Conservation (phyloP, 225 moss, liverwort and hornwort genomes). For the Marchantia paleacea region DNA sequence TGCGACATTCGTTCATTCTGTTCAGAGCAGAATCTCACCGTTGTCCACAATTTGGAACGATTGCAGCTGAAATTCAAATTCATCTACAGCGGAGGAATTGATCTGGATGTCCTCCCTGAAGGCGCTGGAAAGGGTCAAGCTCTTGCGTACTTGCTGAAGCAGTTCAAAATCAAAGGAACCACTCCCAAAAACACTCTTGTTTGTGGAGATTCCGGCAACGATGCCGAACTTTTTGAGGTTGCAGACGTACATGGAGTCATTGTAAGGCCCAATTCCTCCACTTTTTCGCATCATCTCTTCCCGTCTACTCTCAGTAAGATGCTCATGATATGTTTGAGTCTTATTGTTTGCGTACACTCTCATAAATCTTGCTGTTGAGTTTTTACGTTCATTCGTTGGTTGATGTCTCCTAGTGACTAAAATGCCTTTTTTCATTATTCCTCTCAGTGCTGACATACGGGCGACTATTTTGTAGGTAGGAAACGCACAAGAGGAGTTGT, state of each 20-base stretch:
- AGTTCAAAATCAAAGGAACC: conserved; percentile 58
- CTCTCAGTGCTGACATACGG: too few relatives aligned
- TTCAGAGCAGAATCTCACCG: not conserved
- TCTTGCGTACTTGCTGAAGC: conserved; percentile 68
- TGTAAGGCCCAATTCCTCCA: conserved; percentile 42
- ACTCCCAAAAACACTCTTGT: conserved; percentile 68
- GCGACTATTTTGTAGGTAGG: conserved; percentile 50
- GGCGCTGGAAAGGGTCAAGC: conserved; percentile 92
- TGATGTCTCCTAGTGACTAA: too few relatives aligned
- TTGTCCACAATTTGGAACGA: not conserved
- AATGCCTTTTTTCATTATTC: too few relatives aligned
- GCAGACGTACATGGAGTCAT: conserved; percentile 74
- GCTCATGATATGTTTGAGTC: not conserved
- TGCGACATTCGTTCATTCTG: not conserved
- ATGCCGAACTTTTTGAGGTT: conserved; percentile 83
- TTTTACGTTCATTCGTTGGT: too few relatives aligned
- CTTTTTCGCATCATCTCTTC: not conserved
- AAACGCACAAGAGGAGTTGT: conserved; percentile 86
- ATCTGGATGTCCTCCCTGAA: conserved; percentile 82
- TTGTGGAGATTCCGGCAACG: conserved; percentile 92
- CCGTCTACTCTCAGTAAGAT: not conserved
- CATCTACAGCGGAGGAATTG: conserved; percentile 81
- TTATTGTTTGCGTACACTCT: not conserved
- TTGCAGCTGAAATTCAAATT: conserved; percentile 72
- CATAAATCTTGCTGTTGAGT: too few relatives aligned